phyloP scores from a whole-genome alignment of 768 basidiomycete genomes.

The Tylopilus rubrobrunneus region DNA sequence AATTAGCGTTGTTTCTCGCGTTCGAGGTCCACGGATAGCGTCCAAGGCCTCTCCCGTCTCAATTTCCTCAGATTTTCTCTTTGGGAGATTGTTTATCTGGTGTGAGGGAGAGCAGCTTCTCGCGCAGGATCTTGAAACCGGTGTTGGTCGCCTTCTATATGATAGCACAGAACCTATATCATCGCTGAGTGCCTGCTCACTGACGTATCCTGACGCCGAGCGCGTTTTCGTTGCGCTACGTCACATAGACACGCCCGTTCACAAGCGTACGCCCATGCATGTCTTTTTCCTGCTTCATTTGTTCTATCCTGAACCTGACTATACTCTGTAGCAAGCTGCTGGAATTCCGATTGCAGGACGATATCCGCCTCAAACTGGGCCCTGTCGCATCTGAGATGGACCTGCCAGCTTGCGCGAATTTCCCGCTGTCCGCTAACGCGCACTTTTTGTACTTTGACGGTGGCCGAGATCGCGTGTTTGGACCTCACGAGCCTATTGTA shows the following conservation, averaged over 20 bases:
- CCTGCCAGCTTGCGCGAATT: slow-evolving; percentile 14
- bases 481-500: slow-evolving; percentile 10
- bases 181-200: slow-evolving; percentile 17
- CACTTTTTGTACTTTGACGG: slow-evolving; percentile 18
- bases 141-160: slow-evolving; percentile 19
- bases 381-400: slow-evolving; percentile 15
- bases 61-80: slow-evolving; percentile 21
- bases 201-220: slow-evolving; percentile 14
- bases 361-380: slow-evolving; percentile 9
- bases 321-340: slow-evolving; percentile 15
- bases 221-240: slow-evolving; percentile 21
- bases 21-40: slow-evolving; percentile 15
- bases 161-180: slow-evolving; percentile 12
- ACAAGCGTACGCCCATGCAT: slow-evolving; percentile 18
- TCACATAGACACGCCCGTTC: slow-evolving; percentile 13
- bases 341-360: slow-evolving; percentile 17
- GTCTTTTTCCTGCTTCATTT: slow-evolving; percentile 2
- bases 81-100: slow-evolving; percentile 23
- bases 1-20: slow-evolving; percentile 6
- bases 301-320: slow-evolving; percentile 6
- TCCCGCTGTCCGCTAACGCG: slow-evolving; percentile 12
- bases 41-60: slow-evolving; percentile 11
- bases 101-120: slow-evolving; percentile 18
- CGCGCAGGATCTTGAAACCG: slow-evolving; percentile 20
- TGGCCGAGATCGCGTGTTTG: slow-evolving; percentile 13